Evolutionary conservation across 1,284 basidiomycete genomes (phyloP).

Genomic region (Microbotryum violaceum): DNA sequence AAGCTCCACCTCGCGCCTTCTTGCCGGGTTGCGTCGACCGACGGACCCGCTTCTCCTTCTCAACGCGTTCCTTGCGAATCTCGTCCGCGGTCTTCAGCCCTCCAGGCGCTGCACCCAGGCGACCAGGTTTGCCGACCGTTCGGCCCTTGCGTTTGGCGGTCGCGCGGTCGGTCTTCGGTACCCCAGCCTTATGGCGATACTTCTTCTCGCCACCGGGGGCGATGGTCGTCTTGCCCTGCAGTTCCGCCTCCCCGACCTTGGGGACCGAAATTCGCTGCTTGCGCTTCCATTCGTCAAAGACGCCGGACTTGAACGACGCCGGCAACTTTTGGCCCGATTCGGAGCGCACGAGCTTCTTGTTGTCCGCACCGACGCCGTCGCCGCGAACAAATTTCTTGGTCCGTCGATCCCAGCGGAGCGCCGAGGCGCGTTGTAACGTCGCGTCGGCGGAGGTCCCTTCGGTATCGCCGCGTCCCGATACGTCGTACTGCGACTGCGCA

Average conservation of each 20-base stretch:
- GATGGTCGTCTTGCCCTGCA: conserved; percentile 23
- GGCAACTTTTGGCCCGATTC: conserved; percentile 91
- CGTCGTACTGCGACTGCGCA: conserved; percentile 67
- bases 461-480: conserved; percentile 64
- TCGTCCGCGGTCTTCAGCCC: conserved; percentile 63
- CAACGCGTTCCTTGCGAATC: conserved; percentile 65
- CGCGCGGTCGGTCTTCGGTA: conserved; percentile 20
- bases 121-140: conserved; percentile 27
- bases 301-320: conserved; percentile 82
- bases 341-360: conserved; percentile 86
- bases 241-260: conserved; percentile 69
- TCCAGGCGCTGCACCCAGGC: conserved; percentile 38
- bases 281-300: conserved; percentile 91
- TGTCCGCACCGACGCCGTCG: conserved; percentile 76
- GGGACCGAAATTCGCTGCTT: conserved; percentile 66
- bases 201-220: conserved; percentile 20
- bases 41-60: conserved; percentile 36
- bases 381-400: conserved; percentile 91
- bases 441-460: conserved; percentile 48
- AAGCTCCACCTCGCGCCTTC: conserved; percentile 12
- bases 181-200: conserved; percentile 30
- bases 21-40: conserved; percentile 31
- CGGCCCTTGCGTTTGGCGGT: conserved; percentile 29
- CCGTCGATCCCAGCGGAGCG: conserved; percentile 84
- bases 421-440: conserved; percentile 58